Conservation (phyloP, 306 rosid genomes). For the Boehmeria nivea region DNA sequence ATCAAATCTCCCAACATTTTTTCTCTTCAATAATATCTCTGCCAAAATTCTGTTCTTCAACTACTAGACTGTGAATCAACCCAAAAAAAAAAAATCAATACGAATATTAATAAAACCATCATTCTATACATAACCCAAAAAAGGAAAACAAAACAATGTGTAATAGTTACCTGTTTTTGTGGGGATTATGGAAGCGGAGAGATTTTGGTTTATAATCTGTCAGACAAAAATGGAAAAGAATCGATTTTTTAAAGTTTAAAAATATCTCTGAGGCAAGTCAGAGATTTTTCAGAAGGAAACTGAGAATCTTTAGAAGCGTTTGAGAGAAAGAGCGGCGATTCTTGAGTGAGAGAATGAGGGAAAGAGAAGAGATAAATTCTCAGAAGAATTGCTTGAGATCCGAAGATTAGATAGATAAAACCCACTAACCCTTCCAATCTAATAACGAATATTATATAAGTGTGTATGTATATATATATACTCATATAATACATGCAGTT, state of each 20-base stretch:
- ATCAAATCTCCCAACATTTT: constrained; percentile 82
- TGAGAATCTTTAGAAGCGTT: constrained; percentile 39
- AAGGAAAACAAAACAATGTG: too few relatives aligned
- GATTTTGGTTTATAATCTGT: background rate
- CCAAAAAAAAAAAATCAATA: background rate
- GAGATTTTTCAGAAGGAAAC: background rate
- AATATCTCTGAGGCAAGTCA: background rate
- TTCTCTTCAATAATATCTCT: background rate
- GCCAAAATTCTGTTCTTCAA: constrained; percentile 4
- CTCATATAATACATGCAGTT: background rate
- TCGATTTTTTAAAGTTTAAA: background rate
- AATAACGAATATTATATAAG: too few relatives aligned
- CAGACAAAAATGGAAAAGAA: background rate
- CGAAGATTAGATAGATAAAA: constrained; percentile 26
- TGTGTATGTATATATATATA: too few relatives aligned
- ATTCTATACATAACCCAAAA: too few relatives aligned
- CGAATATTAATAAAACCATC: background rate
- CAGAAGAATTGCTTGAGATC: constrained; percentile 39
- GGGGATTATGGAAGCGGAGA: too few relatives aligned
- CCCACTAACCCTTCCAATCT: background rate
- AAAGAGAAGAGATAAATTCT: constrained; percentile 27
- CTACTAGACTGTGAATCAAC: constrained; percentile 22
- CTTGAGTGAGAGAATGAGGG: constrained; percentile 6
- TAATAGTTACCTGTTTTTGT: too few relatives aligned
- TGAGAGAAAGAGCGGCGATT: constrained; percentile 27